phyloP scores from a whole-genome alignment of 1,284 basidiomycete genomes.

The Termitomyces sp. region DNA sequence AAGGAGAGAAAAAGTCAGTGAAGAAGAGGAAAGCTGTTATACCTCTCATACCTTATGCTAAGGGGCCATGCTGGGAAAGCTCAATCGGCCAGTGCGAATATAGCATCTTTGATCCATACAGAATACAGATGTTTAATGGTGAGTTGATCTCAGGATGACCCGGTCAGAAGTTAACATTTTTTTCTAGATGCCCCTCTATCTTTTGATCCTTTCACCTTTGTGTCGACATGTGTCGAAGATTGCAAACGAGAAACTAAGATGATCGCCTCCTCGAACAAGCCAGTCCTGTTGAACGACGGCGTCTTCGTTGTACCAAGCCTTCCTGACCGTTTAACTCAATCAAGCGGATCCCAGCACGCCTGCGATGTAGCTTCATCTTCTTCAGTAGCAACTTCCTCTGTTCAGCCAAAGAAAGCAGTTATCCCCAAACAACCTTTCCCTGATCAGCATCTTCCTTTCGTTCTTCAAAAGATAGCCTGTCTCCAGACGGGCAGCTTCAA shows the following conservation, averaged over 20 bases:
- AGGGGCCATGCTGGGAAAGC: constrained; percentile 74
- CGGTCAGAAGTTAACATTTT: constrained; percentile 4
- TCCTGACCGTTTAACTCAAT: constrained; percentile 27
- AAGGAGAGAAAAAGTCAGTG: constrained; percentile 37
- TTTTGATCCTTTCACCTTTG: constrained; percentile 74
- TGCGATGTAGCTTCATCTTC: constrained; percentile 10
- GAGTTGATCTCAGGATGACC: constrained; percentile 18
- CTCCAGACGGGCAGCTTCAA: constrained; percentile 55
- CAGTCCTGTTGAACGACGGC: constrained; percentile 16
- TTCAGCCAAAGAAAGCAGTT: constrained; percentile 25
- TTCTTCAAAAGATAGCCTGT: constrained; percentile 53
- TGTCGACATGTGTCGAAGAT: constrained; percentile 44
- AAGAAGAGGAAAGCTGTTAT: constrained; percentile 73
- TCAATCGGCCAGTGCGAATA: constrained; percentile 56
- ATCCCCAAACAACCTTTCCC: constrained; percentile 63
- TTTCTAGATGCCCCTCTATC: constrained; percentile 62
- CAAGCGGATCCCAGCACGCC: constrained; percentile 13
- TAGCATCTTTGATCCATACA: constrained; percentile 61
- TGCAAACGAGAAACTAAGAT: constrained; percentile 21
- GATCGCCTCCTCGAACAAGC: constrained; percentile 12
- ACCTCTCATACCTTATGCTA: constrained; percentile 70
- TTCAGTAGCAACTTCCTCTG: constrained; percentile 10
- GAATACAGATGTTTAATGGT: constrained; percentile 79
- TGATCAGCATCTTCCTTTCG: constrained; percentile 50
- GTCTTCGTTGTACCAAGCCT: constrained; percentile 38